phyloP scores from a whole-genome alignment of 2,329 filamentous ascomycete species.

The Zymoseptoria crescenta region DNA sequence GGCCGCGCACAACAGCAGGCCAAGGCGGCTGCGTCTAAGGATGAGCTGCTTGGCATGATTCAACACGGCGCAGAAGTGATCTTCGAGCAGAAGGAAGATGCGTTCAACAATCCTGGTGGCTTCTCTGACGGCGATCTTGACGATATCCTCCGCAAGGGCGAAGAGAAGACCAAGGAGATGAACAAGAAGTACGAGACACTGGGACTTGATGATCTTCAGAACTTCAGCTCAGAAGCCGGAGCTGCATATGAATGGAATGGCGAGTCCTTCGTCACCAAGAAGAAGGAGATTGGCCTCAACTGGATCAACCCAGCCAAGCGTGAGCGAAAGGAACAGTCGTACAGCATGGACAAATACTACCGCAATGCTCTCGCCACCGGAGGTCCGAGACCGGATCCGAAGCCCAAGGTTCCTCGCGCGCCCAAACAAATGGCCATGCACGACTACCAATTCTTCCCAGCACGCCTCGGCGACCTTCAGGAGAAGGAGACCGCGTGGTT shows the following conservation, averaged over 20 bases:
- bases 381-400: conserved; percentile 69
- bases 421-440: conserved; percentile 88
- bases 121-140: conserved; percentile 89
- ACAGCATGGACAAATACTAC: conserved; percentile 99
- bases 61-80: conserved; percentile 96
- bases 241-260: conserved; percentile 96
- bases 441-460: conserved; percentile 95
- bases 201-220: conserved; percentile 92
- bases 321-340: conserved; percentile 95
- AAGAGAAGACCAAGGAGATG: conserved; percentile 79
- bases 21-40: conserved; percentile 89
- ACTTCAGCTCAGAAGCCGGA: conserved; percentile 84
- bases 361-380: conserved; percentile 80
- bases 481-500: conserved; percentile 95
- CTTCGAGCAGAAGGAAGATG: conserved; percentile 66
- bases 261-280: conserved; percentile 79
- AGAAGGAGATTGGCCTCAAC: conserved; percentile 78
- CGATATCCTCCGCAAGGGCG: conserved; percentile 73
- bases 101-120: conserved; percentile 52
- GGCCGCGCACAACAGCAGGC: conserved; percentile 83
- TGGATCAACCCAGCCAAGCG: conserved; percentile 99
- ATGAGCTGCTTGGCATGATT: conserved; percentile 95
- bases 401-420: conserved; percentile 90
- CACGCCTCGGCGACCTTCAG: conserved; percentile 75
- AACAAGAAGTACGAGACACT: conserved; percentile 95